A percentile compares a stretch with the other conserved stretches of the same genome.
phyloP scores from a whole-genome alignment of 768 basidiomycete genomes.

The Suillus bovinus region DNA sequence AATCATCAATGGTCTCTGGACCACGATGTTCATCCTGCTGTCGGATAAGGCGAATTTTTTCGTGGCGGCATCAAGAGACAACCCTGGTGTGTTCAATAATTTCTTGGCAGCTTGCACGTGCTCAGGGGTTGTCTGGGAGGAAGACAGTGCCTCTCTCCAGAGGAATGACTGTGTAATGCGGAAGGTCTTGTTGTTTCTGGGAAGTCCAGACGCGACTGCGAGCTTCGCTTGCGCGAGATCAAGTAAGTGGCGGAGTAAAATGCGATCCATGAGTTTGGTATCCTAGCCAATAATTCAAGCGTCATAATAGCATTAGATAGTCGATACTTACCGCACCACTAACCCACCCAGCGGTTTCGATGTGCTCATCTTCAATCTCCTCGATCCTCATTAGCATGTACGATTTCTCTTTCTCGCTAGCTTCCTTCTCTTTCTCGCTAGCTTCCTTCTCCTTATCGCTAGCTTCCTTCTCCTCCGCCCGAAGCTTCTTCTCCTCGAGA shows the following conservation, averaged over 20 bases:
- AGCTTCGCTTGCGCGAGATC: conserved; percentile 2
- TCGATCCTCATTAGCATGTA: not conserved
- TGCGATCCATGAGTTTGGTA: not conserved
- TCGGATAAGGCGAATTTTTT: not conserved
- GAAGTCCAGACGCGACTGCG: not conserved
- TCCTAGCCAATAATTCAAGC: not conserved
- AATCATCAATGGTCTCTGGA: not conserved
- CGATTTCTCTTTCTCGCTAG: not conserved
- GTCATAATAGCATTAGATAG: not conserved
- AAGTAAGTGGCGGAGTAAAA: conserved; percentile 5
- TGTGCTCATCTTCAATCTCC: not conserved
- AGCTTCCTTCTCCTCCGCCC: too few species aligned
- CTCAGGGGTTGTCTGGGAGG: not conserved
- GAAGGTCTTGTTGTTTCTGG: not conserved
- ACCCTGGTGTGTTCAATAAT: not conserved
- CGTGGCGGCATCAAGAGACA: not conserved
- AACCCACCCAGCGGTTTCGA: not conserved
- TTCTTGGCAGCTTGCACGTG: not conserved
- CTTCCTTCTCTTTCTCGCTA: too few species aligned
- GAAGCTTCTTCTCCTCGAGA: not conserved
- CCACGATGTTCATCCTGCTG: not conserved
- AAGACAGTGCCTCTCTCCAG: conserved; percentile 5
- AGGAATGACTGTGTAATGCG: not conserved
- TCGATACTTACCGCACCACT: not conserved
- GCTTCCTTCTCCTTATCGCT: too few species aligned